Evolutionary conservation across 2,329 filamentous ascomycete genomes (phyloP), one percentile per base, ranked within the genome.

Genomic region (Orbilia ellipsospora): DNA sequence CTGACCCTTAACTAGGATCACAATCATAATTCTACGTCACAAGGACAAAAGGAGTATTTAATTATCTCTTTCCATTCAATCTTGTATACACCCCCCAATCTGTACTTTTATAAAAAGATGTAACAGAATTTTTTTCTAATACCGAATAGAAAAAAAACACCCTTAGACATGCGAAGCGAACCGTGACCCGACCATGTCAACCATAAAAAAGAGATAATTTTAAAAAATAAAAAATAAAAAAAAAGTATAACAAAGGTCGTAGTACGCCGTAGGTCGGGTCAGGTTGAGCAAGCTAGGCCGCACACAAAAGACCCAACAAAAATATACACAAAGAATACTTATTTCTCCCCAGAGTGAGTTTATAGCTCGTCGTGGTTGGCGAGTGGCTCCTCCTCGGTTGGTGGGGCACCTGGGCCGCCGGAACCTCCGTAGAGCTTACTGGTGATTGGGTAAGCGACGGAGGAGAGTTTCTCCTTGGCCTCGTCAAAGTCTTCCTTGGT

Each of bases 381-480:
- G 77, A 89, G 88, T 83, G 90, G 91, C 79, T 93, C 91, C 79
- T 92, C 91, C 77, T 89, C 90, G 18, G 48, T 51, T 40, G 72
- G 64, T 42, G 70, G 55, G 77, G 85, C 87, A 73, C 86, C 88
- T 79, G 86, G 88, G 78, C 87, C 89, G 79, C 87, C 90, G 80
- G 88, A 89, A 81, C 87, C 86, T 80, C 86, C 85, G 87, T 97
- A 97, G 81, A 97, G 88, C 90, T 99, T 99, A 87, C 92, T 96
- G 81, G 95, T 99, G 86, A 99, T 99, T 80, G 95, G 95, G 87
- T 98, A 97, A 65, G 95, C 95, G 78, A 97, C 92, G 84, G 92
- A 91, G 81, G 92, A 96, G 80, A 99, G 89, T 89, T 97, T 97
- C 91, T 99, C 94, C 88, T 96, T 97, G 88, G 98, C 94, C 89